Evolutionary conservation across 306 rosid species (phyloP).

Genomic region (Glycyrrhiza uralensis): DNA sequence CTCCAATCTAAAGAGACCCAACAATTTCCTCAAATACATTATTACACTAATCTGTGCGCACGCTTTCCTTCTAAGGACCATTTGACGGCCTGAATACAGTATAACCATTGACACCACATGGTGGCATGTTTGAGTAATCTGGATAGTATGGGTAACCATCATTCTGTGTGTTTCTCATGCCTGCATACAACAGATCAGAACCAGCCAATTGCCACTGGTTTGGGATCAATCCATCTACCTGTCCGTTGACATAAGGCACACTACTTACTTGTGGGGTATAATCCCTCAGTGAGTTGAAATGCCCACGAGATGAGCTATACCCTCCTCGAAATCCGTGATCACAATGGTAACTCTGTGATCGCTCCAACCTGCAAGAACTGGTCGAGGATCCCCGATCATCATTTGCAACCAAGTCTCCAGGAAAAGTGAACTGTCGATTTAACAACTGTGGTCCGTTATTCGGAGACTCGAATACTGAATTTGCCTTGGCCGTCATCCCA

Average conservation of each 20-base stretch:
- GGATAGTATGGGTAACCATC: conserved; percentile 65
- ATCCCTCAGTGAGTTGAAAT: conserved; percentile 58
- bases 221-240: conserved; percentile 63
- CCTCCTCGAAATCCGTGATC: conserved; percentile 63
- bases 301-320: conserved; percentile 46
- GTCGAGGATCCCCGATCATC: conserved; percentile 63
- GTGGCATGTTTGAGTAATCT: conserved; percentile 68
- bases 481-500: conserved; percentile 36
- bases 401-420: conserved; percentile 57
- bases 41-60: conserved; percentile 49
- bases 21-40: conserved; percentile 59
- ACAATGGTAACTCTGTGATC: conserved; percentile 71
- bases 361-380: conserved; percentile 80
- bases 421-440: conserved; percentile 71
- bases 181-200: conserved; percentile 55
- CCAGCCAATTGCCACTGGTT: conserved; percentile 73
- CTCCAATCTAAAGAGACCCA: conserved; percentile 67
- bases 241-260: conserved; percentile 60
- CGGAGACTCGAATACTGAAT: conserved; percentile 40
- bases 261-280: conserved; percentile 47
- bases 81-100: conserved; percentile 77
- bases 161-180: conserved; percentile 53
- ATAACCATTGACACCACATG: conserved; percentile 67
- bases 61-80: conserved; percentile 58
- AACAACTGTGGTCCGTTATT: conserved; percentile 51